phyloP scores from a whole-genome alignment of 805 yeast species.

The Grigorovia jiainica region DNA sequence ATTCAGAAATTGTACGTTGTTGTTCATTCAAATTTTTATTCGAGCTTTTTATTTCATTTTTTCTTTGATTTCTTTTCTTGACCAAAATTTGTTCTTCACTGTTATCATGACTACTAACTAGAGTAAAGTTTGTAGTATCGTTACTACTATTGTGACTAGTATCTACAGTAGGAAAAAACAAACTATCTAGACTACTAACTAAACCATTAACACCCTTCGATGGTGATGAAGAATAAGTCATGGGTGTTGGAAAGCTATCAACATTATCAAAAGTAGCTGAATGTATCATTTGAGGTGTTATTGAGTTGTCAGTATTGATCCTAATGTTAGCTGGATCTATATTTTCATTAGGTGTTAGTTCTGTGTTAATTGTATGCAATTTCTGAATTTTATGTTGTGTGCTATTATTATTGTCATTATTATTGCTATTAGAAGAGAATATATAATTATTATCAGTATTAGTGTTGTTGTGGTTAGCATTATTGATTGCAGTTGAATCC shows the following conservation, averaged over 20 bases:
- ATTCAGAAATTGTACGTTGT: slow-evolving; percentile 21
- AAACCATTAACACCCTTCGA: slow-evolving; percentile 2
- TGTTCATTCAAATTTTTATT: slow-evolving; percentile 5
- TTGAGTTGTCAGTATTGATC: background rate
- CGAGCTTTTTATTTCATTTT: slow-evolving; percentile 3
- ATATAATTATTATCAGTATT: too few relatives aligned
- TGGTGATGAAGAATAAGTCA: slow-evolving; percentile 13
- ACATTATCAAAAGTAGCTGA: slow-evolving; percentile 12
- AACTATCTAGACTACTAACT: background rate
- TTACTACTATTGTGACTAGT: background rate
- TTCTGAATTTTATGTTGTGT: too few relatives aligned
- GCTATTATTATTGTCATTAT: too few relatives aligned
- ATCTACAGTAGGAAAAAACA: slow-evolving; percentile 3
- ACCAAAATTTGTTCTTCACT: background rate
- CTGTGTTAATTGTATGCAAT: too few relatives aligned
- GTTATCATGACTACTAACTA: background rate
- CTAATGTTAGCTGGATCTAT: background rate
- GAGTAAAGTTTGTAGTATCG: background rate
- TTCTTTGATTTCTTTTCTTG: background rate
- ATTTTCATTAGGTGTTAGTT: too few relatives aligned
- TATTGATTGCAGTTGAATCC: too few relatives aligned
- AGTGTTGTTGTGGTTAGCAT: too few relatives aligned
- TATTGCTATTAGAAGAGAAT: too few relatives aligned
- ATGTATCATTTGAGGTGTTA: background rate
- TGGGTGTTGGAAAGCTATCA: slow-evolving; percentile 25